These are phyloP conservation scores for Xylariaceae sp. DNA, from an alignment of 2,329 filamentous ascomycete species.

Conservation along the genomic window DNA sequence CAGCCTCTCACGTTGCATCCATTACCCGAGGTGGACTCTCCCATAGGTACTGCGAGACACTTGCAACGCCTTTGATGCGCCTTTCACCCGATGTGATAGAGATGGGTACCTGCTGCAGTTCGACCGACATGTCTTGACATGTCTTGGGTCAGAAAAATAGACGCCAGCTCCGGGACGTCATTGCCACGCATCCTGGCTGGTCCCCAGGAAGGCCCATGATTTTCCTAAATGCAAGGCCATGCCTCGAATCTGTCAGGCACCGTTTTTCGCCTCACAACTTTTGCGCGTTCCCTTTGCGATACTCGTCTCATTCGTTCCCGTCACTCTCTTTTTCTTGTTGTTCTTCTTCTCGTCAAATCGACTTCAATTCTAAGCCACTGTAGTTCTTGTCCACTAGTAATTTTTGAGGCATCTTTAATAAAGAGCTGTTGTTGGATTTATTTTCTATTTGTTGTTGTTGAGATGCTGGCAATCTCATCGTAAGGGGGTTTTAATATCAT, in stretches of 20 bases:
- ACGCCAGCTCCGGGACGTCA: constrained; percentile 10
- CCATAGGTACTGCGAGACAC: not conserved
- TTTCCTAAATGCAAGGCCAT: constrained; percentile 22
- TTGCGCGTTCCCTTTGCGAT: constrained; percentile 17
- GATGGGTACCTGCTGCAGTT: constrained; percentile 21
- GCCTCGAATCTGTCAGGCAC: constrained; percentile 24
- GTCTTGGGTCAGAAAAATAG: constrained; percentile 8
- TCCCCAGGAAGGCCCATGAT: constrained; percentile 11
- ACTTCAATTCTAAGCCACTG: constrained; percentile 25
- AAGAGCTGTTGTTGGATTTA: constrained; percentile 26
- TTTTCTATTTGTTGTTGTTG: constrained; percentile 20
- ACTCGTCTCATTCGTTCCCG: constrained; percentile 18
- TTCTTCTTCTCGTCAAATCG: constrained; percentile 7
- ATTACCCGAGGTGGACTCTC: constrained; percentile 1
- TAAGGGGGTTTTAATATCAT: constrained; percentile 23
- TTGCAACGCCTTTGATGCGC: constrained; percentile 7
- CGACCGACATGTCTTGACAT: constrained; percentile 8
- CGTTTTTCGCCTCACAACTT: constrained; percentile 9
- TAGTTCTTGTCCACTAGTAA: constrained; percentile 23
- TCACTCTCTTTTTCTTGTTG: not conserved
- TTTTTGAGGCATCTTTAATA: constrained; percentile 24
- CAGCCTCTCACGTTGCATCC: constrained; percentile 3
- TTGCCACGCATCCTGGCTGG: constrained; percentile 2
- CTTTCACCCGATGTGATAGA: constrained; percentile 16
- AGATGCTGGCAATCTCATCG: constrained; percentile 33